Evolutionary conservation across 2,329 filamentous ascomycete genomes (phyloP), one percentile per base, ranked within the genome.

Genomic region (Akanthomyces uredinophilus): DNA sequence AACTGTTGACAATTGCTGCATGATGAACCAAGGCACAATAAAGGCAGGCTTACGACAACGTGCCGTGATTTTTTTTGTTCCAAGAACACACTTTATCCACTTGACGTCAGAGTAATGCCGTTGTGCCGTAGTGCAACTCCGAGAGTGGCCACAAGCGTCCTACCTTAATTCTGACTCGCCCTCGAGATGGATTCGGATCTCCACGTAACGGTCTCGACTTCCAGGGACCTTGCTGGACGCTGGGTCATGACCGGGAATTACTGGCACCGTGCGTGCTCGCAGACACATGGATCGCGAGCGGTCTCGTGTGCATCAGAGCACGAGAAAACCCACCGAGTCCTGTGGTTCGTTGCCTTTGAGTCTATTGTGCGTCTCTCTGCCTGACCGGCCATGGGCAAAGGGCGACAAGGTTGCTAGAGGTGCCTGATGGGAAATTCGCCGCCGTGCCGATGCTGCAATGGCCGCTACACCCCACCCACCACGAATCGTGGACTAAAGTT

Each of bases 141-240:
- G 8, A 32, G n/a, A 7, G 20, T 44, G 8, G 55, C 43, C 55
- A 58, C n/a, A 57, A 47, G 44, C 7, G 44, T 11, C 13, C 10
- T 58, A 7, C 55, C 20, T 37, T 37, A 24, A 49, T 51, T 43
- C 57, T 60, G 57, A 60, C 57, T 60, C 57, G 57, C 39, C 32
- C 29, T 47, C 2, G 22, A 13, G 20, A 32, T 44, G 55, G 44
- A 58, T 39, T n/a, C 22, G 22, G n/a, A 52, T 57, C 57, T 52
- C 46, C 57, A 60, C 46, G 57, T 20, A 52, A 52, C 39, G 57
- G 57, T 60, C 57, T 60, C 57, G 57, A 52, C 57, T 60, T 60
- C 14, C 47, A 60, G 57, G 57, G 47, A 43, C 47, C 47, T 35
- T 44, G 39, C 13, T 16, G n/a, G 18, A 35, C n/a, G 27, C 37